A percentile compares a stretch with the other conserved stretches of the same genome.
phyloP scores from a whole-genome alignment of 2,329 filamentous ascomycete species.

The Diaporthe ilicicola region DNA sequence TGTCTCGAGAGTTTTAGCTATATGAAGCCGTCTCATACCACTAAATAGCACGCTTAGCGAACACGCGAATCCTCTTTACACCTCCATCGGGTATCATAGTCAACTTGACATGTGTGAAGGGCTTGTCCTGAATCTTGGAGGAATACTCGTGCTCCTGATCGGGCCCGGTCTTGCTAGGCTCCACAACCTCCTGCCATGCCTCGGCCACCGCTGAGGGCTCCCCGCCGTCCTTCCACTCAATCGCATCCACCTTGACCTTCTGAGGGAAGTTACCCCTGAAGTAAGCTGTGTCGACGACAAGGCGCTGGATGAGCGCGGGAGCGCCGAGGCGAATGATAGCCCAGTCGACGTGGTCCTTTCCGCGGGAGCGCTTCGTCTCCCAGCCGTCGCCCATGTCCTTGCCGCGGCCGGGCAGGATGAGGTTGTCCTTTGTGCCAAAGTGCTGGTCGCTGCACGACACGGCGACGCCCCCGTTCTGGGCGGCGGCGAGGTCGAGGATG shows the following conservation, averaged over 20 bases:
- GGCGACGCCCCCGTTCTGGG: slow-evolving; percentile 80
- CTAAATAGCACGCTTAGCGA: slow-evolving; percentile 65
- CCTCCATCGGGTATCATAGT: slow-evolving; percentile 94
- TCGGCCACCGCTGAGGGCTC: slow-evolving; percentile 65
- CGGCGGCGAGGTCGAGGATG: slow-evolving; percentile 79
- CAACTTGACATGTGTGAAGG: slow-evolving; percentile 86
- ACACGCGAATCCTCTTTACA: slow-evolving; percentile 84
- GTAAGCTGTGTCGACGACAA: slow-evolving; percentile 83
- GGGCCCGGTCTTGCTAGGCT: slow-evolving; percentile 73
- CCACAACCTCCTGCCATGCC: slow-evolving; percentile 73
- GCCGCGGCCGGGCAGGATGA: slow-evolving; percentile 80
- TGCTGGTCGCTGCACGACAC: slow-evolving; percentile 83
- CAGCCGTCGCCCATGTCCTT: slow-evolving; percentile 90
- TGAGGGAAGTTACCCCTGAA: slow-evolving; percentile 88
- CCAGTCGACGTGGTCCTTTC: slow-evolving; percentile 80
- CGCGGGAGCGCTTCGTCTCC: slow-evolving; percentile 81
- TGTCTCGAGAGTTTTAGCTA: not conserved
- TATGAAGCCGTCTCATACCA: not conserved
- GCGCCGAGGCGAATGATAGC: slow-evolving; percentile 78
- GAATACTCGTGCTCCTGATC: slow-evolving; percentile 77
- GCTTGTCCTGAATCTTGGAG: slow-evolving; percentile 61
- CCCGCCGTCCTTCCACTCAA: slow-evolving; percentile 61
- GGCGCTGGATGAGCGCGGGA: slow-evolving; percentile 68
- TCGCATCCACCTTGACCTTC: slow-evolving; percentile 72
- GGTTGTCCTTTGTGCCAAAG: slow-evolving; percentile 82